Evolutionary conservation across 257 asterid species (phyloP), one percentile per base, ranked within the genome.

Genomic region (Salvia hispanica): DNA sequence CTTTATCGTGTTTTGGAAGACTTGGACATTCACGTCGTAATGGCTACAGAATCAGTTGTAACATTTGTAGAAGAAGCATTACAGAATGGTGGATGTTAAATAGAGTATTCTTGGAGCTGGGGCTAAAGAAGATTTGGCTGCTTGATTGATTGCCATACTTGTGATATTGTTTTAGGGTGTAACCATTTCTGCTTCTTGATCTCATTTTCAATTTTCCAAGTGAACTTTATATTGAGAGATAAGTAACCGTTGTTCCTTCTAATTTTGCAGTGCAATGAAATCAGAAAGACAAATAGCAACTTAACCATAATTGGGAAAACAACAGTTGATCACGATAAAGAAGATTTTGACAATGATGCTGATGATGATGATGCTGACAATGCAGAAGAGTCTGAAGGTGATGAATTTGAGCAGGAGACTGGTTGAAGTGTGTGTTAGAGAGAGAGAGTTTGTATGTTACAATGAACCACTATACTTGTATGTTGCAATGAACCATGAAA

Each of bases 401-500:
- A 94, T 67, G 99, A 94, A 33, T 94, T 94, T 64, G 97, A 94
- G 73, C 99, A 94, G 79, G 97, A 88, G 76, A 88, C 97, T 14
- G 86, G 94, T 66, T 92, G 84, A 87, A 36, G 50, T 31, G 44
- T 10, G 13, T 50, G 31, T 25, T 1, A 1, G 31, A 25, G 31
- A 25, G 48, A 10, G 48, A 44, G 48, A 9, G 10, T 34, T 3
- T 34, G 5, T 34, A 5, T 34, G 39, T 34, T 34, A 5, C 39
- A 34, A 34, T 34, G 39, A 34, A 34, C 39, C 39, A 34, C 39
- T 0, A 34, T 0, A 34, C 39, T 34, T 34, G 5, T 34, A 34
- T 34, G 6, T 34, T 25, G 31, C 31, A 25, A 2, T 25, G 31
- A 25, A 25, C 31, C 31, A 25, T 25, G 31, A 25, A 25, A 2